phyloP scores from a whole-genome alignment of 2,329 filamentous ascomycete genomes.

The Alternaria ventricosa region DNA sequence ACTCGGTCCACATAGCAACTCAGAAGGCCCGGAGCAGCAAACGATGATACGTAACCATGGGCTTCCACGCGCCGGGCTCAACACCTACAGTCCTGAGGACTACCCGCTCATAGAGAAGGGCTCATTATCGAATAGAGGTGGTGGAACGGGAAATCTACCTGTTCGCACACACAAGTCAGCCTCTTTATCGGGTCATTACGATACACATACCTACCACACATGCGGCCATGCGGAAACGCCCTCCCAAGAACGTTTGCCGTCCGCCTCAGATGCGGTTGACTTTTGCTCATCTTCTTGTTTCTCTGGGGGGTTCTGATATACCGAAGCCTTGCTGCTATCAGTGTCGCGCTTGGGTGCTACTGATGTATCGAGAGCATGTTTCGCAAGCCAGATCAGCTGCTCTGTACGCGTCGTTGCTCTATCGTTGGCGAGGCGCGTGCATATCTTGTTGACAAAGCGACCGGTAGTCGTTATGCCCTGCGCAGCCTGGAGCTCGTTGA shows the following conservation, averaged over 20 bases:
- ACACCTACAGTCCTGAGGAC: background rate
- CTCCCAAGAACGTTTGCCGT: background rate
- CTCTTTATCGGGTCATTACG: background rate
- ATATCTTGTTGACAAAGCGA: constrained; percentile 6
- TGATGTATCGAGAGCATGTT: constrained; percentile 15
- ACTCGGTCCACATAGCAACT: background rate
- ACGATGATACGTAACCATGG: background rate
- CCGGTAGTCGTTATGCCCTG: constrained; percentile 6
- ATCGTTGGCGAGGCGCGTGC: constrained; percentile 1
- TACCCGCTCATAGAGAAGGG: background rate
- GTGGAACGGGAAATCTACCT: background rate
- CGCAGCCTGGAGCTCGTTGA: background rate
- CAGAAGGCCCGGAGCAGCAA: background rate
- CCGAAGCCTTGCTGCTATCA: background rate
- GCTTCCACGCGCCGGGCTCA: background rate
- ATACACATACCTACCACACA: constrained; percentile 18
- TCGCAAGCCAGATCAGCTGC: constrained; percentile 23
- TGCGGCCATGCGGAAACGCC: constrained; percentile 26
- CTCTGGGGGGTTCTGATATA: background rate
- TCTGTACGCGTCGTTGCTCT: constrained; percentile 9
- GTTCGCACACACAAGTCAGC: background rate
- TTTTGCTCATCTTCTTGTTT: background rate
- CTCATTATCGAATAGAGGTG: background rate
- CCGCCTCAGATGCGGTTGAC: background rate
- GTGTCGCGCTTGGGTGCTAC: background rate